These are phyloP conservation scores for Begonia loranthoides DNA, from an alignment of 306 rosid species.

Conservation along the genomic window DNA sequence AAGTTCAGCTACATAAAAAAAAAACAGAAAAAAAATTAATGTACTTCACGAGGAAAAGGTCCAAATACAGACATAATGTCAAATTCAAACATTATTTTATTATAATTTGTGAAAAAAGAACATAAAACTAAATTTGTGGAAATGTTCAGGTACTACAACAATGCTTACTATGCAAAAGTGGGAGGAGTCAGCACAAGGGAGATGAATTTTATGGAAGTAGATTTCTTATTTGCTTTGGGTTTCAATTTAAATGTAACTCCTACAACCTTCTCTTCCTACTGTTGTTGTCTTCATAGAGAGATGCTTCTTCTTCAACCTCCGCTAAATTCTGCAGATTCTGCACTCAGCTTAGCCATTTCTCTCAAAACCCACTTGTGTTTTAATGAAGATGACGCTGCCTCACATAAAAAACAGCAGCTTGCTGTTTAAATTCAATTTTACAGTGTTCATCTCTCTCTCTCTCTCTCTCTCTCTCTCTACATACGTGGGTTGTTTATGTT, in stretches of 20 bases:
- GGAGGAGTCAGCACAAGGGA: conserved; percentile 90
- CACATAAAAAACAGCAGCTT: conserved; percentile 55
- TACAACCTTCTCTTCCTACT: conserved; percentile 54
- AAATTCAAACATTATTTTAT: neutral
- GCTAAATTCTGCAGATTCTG: conserved; percentile 34
- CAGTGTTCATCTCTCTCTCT: neutral
- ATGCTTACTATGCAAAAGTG: conserved; percentile 94
- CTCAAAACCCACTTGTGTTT: conserved; percentile 41
- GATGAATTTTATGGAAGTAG: conserved; percentile 92
- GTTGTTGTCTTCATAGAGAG: conserved; percentile 57
- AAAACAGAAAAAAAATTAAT: neutral
- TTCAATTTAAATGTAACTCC: conserved; percentile 79
- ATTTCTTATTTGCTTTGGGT: conserved; percentile 79
- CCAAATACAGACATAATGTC: no score
- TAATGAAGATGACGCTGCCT: conserved; percentile 57
- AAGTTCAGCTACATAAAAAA: conserved; percentile 2
- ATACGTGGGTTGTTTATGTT: neutral
- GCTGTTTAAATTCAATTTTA: conserved; percentile 32
- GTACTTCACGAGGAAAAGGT: neutral
- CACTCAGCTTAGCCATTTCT: conserved; percentile 36
- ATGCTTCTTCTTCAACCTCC: conserved; percentile 65
- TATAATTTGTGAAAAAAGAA: neutral
- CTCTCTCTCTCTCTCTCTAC: neutral
- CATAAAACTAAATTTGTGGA: neutral
- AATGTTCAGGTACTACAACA: conserved; percentile 68